Conservation (phyloP, 2,329 filamentous ascomycete species). For the Alternaria ethzedia region DNA sequence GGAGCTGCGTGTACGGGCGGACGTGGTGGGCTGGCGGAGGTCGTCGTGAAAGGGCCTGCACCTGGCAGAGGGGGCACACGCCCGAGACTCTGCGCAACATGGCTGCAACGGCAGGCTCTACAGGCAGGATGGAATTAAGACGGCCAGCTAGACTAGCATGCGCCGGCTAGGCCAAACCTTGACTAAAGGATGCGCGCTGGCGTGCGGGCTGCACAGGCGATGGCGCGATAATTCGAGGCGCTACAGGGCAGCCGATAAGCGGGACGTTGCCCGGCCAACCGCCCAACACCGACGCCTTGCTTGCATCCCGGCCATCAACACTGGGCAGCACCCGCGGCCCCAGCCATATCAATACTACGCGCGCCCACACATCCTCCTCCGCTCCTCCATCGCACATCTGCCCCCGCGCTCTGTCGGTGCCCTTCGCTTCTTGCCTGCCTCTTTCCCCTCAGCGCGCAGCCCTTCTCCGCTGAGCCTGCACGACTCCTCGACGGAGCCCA, state of each 20-base stretch:
- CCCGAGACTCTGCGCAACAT: conserved; percentile 40
- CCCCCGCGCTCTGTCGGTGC: conserved; percentile 35
- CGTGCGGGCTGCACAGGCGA: conserved; percentile 13
- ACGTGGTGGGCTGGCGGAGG: conserved; percentile 23
- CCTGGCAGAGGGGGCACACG: conserved; percentile 54
- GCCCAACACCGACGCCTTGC: conserved; percentile 13
- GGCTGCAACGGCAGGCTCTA: background rate
- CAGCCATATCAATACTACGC: conserved; percentile 24
- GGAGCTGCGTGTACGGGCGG: conserved; percentile 47
- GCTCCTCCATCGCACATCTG: conserved; percentile 35
- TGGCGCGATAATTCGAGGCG: conserved; percentile 4
- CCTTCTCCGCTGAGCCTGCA: conserved; percentile 19
- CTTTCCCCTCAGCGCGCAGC: conserved; percentile 23
- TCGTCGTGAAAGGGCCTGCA: conserved; percentile 19
- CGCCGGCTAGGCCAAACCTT: background rate
- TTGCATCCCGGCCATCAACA: conserved; percentile 35
- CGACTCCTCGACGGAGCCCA: conserved; percentile 39
- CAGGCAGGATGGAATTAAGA: background rate
- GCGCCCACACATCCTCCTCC: conserved; percentile 32
- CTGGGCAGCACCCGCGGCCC: conserved; percentile 23
- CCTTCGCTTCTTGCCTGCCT: conserved; percentile 31
- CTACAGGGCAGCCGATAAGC: conserved; percentile 6
- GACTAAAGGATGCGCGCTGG: conserved; percentile 7
- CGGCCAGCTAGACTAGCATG: background rate
- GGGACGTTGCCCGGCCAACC: conserved; percentile 30